Base-by-base conservation (phyloP, 208 protist genomes). In the Trichomonas tenax region DNA sequence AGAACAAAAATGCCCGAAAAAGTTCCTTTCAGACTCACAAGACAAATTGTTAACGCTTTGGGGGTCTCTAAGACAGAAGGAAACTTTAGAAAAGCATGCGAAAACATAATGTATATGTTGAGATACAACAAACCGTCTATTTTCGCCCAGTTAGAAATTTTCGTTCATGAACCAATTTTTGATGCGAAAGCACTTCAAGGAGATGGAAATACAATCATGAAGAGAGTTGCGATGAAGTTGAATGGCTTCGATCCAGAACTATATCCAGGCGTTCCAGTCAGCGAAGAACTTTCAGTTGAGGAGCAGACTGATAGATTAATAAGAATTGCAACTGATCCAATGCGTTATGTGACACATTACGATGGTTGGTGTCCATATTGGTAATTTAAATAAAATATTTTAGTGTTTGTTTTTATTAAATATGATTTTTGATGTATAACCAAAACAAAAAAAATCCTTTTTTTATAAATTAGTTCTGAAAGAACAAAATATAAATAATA, bases 11-110 rank as follows among this genome's bases (percentile, higher is more conserved):
- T 96, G 38, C 97, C 97, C 38, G 97, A 97, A 97, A 96, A 95
- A 81, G 96, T 97, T 4, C 97, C 97, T 3, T 98, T 98, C 51
- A 40, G 97, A 21, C 84, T 98, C 14, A 98, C 97, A 38, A 11
- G 93, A 31, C 63, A 45, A 34, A 23, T 96, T 38, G 44, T 96
- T 2, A 81, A 96, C 23, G 93, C 49, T 44, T 96, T 96, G 14
- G 93, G 93, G 38, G 51, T 96, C 31, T 45, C 46, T 82, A 38
- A 49, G 31, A 82, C 63, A n/a, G 93, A 96, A 82, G 93, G 49
- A 45, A 34, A n/a, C 31, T 96, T 96, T 45, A 96, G 93, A 82
- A 41, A 46, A 9, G 26, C 93, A 26, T 96, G 93, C 34, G 93
- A 96, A 82, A 45, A n/a, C 82, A 81, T 96, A 6, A 44, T 96